Base-by-base conservation (phyloP, 2,329 filamentous ascomycete genomes). In the Aureobasidium sp. region DNA sequence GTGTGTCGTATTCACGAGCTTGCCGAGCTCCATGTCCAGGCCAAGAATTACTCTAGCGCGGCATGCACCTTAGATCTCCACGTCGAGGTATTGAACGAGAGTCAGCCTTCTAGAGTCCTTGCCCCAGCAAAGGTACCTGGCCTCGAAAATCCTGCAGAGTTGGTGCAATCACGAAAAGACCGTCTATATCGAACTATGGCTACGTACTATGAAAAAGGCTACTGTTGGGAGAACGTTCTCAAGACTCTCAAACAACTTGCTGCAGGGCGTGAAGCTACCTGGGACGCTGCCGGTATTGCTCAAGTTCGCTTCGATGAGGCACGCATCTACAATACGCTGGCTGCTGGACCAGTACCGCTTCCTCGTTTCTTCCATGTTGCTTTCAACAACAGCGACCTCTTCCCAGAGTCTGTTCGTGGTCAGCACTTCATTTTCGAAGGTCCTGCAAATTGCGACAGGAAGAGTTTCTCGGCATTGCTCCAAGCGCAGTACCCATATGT, bases 381-480 rank as follows among this genome's bases (percentile, higher is more conserved):
- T 13, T 97, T 94, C 78, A 90, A 87, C 70, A 93, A 93, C 5
- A 56, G 59, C 15, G 84, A 96, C 61, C 92, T 93, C 0, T 97
- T 97, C 74, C 90, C 92, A 1, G 70, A 85, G 1, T 88, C 82
- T 53, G 74, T 97, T 26, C 84, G 91, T 57, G 91, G 97, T 74
- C 96, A 96, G 76, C 87, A 93, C 63, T 97, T 91, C 73, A 87
- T 97, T 61, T 96, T 95, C 68, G 91, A 97, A 74, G 91, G 90
- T 0, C 84, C 86, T 1, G 82, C 88, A 0, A 85, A 80, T 7
- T 93, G 97, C 74, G 84, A 89, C 26, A 85, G 90, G 44, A 84
- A 86, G 1, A 87, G 86, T 5, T 97, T 97, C 69, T 90, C 90
- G 1, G 92, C 97, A 72, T 88, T 90, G 55, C 90, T 97, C 84